Evolutionary conservation across 176 grass and related monocot species (phyloP).

Genomic region (Hordeum marinum): DNA sequence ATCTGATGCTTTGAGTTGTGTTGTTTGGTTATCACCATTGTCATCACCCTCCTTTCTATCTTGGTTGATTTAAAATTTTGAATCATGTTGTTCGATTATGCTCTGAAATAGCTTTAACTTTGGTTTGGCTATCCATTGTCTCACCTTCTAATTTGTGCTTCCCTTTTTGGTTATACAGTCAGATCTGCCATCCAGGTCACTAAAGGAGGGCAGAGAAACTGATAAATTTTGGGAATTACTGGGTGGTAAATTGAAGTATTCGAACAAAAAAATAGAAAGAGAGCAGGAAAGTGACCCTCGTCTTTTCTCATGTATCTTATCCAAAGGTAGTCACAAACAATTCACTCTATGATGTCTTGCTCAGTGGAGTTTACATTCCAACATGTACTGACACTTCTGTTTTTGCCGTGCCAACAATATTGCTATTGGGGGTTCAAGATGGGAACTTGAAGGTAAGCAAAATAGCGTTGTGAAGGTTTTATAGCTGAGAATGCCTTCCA

Average conservation of each 20-base stretch:
- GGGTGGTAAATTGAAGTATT: constrained; percentile 82
- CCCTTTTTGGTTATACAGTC: constrained; percentile 50
- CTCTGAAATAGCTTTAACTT: constrained; percentile 20
- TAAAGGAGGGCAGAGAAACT: constrained; percentile 84
- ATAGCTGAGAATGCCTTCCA: neutral
- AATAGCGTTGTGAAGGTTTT: neutral
- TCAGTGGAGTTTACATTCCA: neutral
- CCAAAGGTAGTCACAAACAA: constrained; percentile 55
- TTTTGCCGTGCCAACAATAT: neutral
- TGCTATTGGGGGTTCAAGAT: constrained; percentile 22
- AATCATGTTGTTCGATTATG: neutral
- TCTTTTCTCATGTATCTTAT: constrained; percentile 78
- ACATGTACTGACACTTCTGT: constrained; percentile 19
- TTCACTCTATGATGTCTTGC: neutral
- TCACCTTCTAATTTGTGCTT: neutral
- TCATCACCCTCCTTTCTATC: neutral
- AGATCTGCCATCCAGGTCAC: constrained; percentile 69
- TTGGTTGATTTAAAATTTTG: neutral
- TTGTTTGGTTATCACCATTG: neutral
- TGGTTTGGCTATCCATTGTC: neutral
- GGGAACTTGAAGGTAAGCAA: constrained; percentile 64
- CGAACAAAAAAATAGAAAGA: constrained; percentile 73
- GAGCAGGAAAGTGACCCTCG: constrained; percentile 80
- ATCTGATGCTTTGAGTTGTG: neutral
- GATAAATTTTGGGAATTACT: constrained; percentile 90